Conservation (phyloP, 139 green algal species). For the Coccomyxa sp. region DNA sequence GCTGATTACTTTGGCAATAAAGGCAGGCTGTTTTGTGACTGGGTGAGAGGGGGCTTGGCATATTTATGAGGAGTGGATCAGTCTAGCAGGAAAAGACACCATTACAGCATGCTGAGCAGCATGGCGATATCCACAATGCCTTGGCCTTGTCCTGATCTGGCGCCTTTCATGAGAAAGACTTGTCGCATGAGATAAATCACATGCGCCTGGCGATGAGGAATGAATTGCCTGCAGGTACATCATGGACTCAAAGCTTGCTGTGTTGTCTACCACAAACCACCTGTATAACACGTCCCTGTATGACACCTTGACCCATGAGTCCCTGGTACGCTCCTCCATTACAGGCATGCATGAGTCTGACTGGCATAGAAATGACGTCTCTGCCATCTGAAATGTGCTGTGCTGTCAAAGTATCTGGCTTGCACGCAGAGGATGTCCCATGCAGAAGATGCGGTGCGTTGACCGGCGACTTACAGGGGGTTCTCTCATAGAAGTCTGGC, state of each 20-base stretch:
- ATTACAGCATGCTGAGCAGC: too few species aligned
- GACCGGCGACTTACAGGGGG: not conserved
- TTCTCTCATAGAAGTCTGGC: not conserved
- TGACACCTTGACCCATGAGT: slow-evolving; percentile 23
- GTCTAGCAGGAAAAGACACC: too few species aligned
- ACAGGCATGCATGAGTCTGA: not conserved
- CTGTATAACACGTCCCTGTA: slow-evolving; percentile 54
- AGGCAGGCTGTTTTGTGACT: not conserved
- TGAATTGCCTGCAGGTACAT: slow-evolving; percentile 55
- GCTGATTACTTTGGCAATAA: not conserved
- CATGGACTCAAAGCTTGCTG: slow-evolving; percentile 35
- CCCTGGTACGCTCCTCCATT: slow-evolving; percentile 25
- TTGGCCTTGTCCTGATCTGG: too few species aligned
- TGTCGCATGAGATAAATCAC: slow-evolving; percentile 3
- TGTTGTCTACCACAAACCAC: slow-evolving; percentile 60
- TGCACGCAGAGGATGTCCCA: not conserved
- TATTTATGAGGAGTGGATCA: too few species aligned
- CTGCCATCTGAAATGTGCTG: too few species aligned
- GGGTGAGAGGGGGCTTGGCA: not conserved
- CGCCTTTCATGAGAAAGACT: too few species aligned
- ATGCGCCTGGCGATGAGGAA: slow-evolving; percentile 19
- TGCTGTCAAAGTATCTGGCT: not conserved
- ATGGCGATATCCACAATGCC: too few species aligned
- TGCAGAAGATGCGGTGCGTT: not conserved
- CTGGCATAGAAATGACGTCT: not conserved